These are phyloP conservation scores for Citrullus colocynthis DNA, from an alignment of 306 rosid species.

Conservation along the genomic window DNA sequence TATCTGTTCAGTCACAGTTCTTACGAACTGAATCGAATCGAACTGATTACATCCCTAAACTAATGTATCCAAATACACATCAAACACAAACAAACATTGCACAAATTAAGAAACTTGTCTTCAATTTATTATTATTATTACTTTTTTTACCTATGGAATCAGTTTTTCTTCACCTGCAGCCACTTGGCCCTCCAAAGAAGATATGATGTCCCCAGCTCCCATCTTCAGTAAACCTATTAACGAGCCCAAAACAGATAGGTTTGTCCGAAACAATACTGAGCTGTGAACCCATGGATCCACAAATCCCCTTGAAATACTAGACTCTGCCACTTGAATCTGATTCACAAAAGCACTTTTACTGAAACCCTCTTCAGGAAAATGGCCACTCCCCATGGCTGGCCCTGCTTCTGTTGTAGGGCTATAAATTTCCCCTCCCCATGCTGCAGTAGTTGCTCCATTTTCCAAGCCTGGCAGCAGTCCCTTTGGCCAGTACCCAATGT, in stretches of 20 bases:
- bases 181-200: neutral
- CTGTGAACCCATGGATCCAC: neutral
- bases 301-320: neutral
- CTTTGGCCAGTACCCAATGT: conserved; percentile 20
- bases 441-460: neutral
- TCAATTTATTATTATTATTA: too few species aligned
- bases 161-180: neutral
- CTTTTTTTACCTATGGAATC: too few species aligned
- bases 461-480: neutral
- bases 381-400: conserved; percentile 18
- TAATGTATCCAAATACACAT: too few species aligned
- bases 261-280: neutral
- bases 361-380: conserved; percentile 8
- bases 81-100: too few species aligned
- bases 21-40: too few species aligned
- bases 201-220: neutral
- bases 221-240: neutral
- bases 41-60: too few species aligned
- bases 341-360: conserved; percentile 9
- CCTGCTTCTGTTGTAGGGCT: neutral
- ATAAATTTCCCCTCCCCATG: conserved; percentile 15
- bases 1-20: too few species aligned
- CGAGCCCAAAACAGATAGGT: neutral
- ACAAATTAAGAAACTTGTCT: too few species aligned
- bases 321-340: conserved; percentile 2